These are phyloP conservation scores for Acanthamoeba lenticulata DNA, from an alignment of 208 protist genomes.

Conservation along the genomic window DNA sequence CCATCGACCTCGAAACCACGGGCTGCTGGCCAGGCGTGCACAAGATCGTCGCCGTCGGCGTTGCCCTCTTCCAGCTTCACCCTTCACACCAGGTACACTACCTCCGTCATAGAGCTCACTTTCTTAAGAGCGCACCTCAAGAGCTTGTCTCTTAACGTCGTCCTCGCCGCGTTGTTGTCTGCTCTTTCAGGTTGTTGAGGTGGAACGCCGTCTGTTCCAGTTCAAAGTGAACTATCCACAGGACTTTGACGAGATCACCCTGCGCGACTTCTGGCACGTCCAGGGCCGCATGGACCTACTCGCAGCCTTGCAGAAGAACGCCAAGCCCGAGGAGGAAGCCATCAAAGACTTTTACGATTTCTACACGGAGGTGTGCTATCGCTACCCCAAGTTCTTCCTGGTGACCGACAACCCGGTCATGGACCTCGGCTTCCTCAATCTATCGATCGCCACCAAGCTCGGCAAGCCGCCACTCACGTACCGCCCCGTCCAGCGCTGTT, in stretches of 20 bases:
- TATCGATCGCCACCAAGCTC: neutral
- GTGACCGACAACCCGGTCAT: neutral
- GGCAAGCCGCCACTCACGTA: neutral
- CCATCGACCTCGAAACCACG: neutral
- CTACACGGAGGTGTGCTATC: constrained; percentile 1
- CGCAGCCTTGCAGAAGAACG: neutral
- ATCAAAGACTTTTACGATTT: constrained; percentile 20
- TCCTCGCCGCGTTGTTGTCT: neutral
- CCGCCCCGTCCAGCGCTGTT: neutral
- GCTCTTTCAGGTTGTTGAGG: neutral
- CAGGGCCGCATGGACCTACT: neutral
- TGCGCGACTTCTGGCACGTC: constrained; percentile 9
- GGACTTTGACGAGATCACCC: neutral
- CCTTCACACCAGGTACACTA: neutral
- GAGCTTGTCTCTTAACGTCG: neutral
- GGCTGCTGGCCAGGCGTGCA: neutral
- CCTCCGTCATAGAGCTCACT: neutral
- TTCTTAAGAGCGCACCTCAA: neutral
- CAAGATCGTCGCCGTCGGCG: constrained; percentile 2
- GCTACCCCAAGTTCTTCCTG: neutral
- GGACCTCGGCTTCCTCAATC: constrained; percentile 15
- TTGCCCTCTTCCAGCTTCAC: neutral
- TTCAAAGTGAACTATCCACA: constrained; percentile 25
- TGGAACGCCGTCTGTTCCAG: neutral
- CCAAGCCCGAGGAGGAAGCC: neutral